These are phyloP conservation scores for Carex scoparia DNA, from an alignment of 176 grass and related monocot genomes.

Conservation along the genomic window DNA sequence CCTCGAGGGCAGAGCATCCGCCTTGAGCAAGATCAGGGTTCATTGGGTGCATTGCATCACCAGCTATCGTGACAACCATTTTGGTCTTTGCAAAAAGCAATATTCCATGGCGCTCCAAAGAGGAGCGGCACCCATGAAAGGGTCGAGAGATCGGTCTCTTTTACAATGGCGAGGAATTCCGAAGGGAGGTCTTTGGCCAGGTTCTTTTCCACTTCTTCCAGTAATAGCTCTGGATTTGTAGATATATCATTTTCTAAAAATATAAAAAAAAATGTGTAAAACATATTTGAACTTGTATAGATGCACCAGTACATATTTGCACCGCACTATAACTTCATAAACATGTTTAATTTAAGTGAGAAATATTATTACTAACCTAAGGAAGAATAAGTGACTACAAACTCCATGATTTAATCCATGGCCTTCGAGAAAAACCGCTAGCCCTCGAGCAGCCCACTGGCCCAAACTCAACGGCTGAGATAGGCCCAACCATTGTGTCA, in stretches of 20 bases:
- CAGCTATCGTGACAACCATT: not conserved
- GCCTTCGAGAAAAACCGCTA: constrained; percentile 14
- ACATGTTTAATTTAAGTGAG: not conserved
- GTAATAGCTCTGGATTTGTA: constrained; percentile 7
- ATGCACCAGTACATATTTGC: not conserved
- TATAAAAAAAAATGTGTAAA: not conserved
- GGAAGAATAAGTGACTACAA: too few relatives aligned
- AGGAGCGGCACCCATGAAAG: constrained; percentile 22
- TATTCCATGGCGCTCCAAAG: constrained; percentile 23
- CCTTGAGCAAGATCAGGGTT: constrained; percentile 16
- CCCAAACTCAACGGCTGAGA: not conserved
- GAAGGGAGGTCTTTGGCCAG: constrained; percentile 7
- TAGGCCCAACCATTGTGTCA: constrained; percentile 31
- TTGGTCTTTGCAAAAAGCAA: constrained; percentile 1
- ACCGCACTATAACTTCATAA: not conserved
- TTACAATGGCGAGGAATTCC: not conserved
- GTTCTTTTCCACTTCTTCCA: constrained; percentile 17
- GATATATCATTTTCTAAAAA: constrained; percentile 6
- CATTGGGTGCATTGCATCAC: constrained; percentile 33
- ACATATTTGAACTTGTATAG: not conserved
- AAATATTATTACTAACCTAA: too few relatives aligned
- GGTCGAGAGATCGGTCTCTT: not conserved
- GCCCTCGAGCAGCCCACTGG: constrained; percentile 11
- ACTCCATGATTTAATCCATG: constrained; percentile 22
- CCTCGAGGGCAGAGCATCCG: constrained; percentile 21